Percentiles rank a stretch among this genome's conserved stretches.
Evolutionary conservation across 2,329 filamentous ascomycete genomes (phyloP).

Genomic region (Alternaria arborescens): DNA sequence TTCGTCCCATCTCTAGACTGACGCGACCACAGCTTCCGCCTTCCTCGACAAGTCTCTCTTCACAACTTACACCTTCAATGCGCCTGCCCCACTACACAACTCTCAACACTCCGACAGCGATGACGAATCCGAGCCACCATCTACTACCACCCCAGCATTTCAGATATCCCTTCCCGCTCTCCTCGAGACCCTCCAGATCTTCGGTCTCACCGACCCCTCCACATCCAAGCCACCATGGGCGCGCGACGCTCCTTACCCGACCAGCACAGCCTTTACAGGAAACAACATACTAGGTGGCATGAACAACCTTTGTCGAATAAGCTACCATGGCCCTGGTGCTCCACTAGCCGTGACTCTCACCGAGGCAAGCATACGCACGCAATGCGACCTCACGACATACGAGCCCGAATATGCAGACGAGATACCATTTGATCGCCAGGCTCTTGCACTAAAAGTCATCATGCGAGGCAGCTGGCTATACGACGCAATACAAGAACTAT

Average conservation of each 20-base stretch:
- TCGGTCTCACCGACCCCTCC: constrained; percentile 69
- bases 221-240: constrained; percentile 50
- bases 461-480: constrained; percentile 81
- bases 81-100: constrained; percentile 53
- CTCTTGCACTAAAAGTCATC: constrained; percentile 89
- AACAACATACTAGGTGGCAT: constrained; percentile 79
- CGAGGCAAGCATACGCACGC: constrained; percentile 76
- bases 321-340: constrained; percentile 77
- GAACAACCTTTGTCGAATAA: constrained; percentile 83
- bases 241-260: constrained; percentile 57
- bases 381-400: constrained; percentile 90
- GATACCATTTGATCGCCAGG: constrained; percentile 86
- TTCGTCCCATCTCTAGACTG: constrained; percentile 4
- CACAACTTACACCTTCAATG: constrained; percentile 78
- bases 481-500: constrained; percentile 74
- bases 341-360: constrained; percentile 86
- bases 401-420: constrained; percentile 71
- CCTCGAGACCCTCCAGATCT: constrained; percentile 94
- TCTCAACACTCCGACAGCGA: constrained; percentile 41
- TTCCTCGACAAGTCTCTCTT: constrained; percentile 92
- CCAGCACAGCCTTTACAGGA: constrained; percentile 76
- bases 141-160: constrained; percentile 70
- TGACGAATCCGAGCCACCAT: constrained; percentile 46
- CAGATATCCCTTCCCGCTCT: constrained; percentile 87
- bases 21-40: constrained; percentile 65